These are phyloP conservation scores for Fusarium buharicum DNA, from an alignment of 2,329 filamentous ascomycete species.

Conservation along the genomic window DNA sequence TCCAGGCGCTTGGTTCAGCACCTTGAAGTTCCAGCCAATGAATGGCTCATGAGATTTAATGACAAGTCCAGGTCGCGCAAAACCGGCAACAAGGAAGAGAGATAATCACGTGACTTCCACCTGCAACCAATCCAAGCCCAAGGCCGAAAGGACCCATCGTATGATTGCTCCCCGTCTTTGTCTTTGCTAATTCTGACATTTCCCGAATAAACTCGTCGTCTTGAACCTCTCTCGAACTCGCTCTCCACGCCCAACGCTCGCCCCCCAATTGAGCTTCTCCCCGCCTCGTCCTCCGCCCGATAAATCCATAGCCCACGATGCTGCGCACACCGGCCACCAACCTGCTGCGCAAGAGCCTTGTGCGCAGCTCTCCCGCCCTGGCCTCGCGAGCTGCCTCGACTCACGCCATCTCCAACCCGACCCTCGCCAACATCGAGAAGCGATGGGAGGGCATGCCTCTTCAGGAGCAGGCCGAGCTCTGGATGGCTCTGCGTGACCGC, in stretches of 20 bases:
- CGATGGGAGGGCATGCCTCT: slow-evolving; percentile 98
- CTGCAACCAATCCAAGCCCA: slow-evolving; percentile 28
- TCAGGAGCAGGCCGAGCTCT: slow-evolving; percentile 98
- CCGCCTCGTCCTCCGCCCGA: slow-evolving; percentile 13
- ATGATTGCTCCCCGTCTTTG: slow-evolving; percentile 43
- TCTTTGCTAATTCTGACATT: slow-evolving; percentile 35
- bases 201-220: slow-evolving; percentile 43
- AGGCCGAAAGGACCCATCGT: slow-evolving; percentile 42
- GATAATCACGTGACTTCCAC: background rate
- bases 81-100: slow-evolving; percentile 32
- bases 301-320: slow-evolving; percentile 54
- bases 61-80: slow-evolving; percentile 20
- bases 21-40: slow-evolving; percentile 24
- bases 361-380: slow-evolving; percentile 59
- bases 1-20: slow-evolving; percentile 1
- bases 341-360: slow-evolving; percentile 62
- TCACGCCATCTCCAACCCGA: slow-evolving; percentile 97
- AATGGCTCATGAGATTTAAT: slow-evolving; percentile 24
- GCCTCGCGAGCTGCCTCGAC: slow-evolving; percentile 70
- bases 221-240: slow-evolving; percentile 37
- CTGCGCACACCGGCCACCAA: slow-evolving; percentile 65
- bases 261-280: slow-evolving; percentile 49
- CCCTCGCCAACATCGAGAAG: slow-evolving; percentile 98
- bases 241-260: slow-evolving; percentile 42
- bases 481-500: slow-evolving; percentile 97